A percentile compares a stretch with the other conserved stretches of the same genome.
Evolutionary conservation across 345 rosid genomes (phyloP).

Genomic region (Lepidium africanum): DNA sequence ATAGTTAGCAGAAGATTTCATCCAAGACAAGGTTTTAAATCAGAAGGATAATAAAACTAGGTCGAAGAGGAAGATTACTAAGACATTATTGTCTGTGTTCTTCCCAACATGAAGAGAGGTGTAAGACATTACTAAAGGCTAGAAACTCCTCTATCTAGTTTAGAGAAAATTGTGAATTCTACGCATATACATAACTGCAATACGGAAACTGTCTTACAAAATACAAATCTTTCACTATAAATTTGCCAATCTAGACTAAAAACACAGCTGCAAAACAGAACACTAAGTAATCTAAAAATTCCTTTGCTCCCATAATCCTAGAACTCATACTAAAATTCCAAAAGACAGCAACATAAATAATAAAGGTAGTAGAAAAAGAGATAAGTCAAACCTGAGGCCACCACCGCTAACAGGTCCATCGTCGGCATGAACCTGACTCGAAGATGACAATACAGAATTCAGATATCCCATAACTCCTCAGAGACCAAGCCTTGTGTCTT

Average conservation of each 20-base stretch:
- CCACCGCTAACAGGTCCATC: slow-evolving; percentile 89
- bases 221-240: neutral
- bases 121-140: neutral
- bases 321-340: neutral
- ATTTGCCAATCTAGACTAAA: neutral
- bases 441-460: slow-evolving; percentile 66
- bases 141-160: neutral
- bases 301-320: neutral
- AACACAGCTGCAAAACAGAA: neutral
- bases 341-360: neutral
- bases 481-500: slow-evolving; percentile 4
- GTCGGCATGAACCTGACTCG: slow-evolving; percentile 66
- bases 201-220: neutral
- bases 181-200: neutral
- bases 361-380: neutral
- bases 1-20: neutral
- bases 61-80: neutral
- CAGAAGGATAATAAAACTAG: neutral
- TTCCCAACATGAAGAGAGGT: neutral
- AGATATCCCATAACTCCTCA: slow-evolving; percentile 58
- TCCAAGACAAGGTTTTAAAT: neutral
- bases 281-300: neutral
- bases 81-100: neutral
- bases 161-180: neutral
- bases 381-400: slow-evolving; percentile 61